A percentile compares a stretch with the other conserved stretches of the same genome.
phyloP scores from a whole-genome alignment of 192 early-diverging fungal genomes.

The Coemansia sp. region DNA sequence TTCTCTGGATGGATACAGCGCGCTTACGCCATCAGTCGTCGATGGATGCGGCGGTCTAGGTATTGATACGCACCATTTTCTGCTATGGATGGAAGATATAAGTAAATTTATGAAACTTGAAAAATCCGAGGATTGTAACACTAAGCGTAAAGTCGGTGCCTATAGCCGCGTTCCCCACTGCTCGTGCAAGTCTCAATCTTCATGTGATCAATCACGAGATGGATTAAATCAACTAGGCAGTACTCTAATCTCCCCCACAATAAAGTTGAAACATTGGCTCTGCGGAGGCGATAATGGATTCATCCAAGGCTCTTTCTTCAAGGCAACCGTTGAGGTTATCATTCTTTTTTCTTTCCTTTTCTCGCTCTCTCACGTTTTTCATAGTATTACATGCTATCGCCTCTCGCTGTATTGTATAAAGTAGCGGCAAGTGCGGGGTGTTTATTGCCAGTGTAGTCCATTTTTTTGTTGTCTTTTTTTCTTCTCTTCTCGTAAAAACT shows the following conservation, averaged over 20 bases:
- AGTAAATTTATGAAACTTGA: conserved; percentile 13
- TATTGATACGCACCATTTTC: conserved; percentile 34
- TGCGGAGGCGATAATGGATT: conserved; percentile 1
- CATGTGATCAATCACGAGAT: neutral
- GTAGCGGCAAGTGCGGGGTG: neutral
- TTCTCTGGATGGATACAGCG: conserved; percentile 18
- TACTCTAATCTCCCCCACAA: neutral
- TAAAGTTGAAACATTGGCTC: neutral
- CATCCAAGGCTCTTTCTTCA: conserved; percentile 3
- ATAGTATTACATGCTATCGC: neutral
- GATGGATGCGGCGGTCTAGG: conserved; percentile 6
- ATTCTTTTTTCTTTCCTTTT: neutral
- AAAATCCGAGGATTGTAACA: conserved; percentile 8
- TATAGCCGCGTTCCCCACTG: neutral
- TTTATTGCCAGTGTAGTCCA: neutral
- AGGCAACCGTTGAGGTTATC: neutral
- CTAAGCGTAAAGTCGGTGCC: conserved; percentile 17
- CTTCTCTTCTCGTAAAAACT: neutral
- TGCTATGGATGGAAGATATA: conserved; percentile 25
- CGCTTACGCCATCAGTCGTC: neutral
- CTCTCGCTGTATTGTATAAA: neutral
- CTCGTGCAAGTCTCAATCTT: neutral
- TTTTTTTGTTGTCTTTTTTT: neutral
- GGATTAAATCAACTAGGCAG: neutral
- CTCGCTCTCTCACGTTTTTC: neutral